Base-by-base conservation (phyloP, 2,329 filamentous ascomycete genomes). In the Purpureocillium lavendulum region DNA sequence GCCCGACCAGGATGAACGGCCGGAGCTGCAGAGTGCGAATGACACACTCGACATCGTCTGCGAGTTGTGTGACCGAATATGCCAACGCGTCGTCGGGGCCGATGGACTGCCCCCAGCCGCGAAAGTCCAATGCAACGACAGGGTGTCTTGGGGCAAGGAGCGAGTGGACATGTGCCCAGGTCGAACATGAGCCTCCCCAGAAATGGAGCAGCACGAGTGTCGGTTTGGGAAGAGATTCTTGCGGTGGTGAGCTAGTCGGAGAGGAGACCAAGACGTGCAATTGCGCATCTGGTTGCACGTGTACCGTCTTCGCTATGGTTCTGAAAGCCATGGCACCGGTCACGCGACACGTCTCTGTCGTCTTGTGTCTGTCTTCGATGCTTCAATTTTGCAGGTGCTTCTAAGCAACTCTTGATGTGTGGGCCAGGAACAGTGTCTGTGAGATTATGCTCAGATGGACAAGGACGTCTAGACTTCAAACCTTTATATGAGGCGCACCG, bases 161-260 rank as follows among this genome's bases (percentile, higher is more conserved):
- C 2, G 34, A n/a, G 8, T 31, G 33, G 9, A 40, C 29, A 5
- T 28, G 11, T 3, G 38, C 36, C 43, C 43, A 45, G 10, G 40
- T 45, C 12, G 32, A 33, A 4, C 29, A 31, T 3, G 38, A 45
- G 2, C 43, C 40, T 18, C 43, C 43, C 40, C 43, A 45, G n/a
- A 40, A 45, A 35, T 45, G 43, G 10, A 45, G 43, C 13, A 45
- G 40, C 10, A 45, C 33, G 21, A 45, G 12, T 26, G 40, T 38
- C 4, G 26, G n/a, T 10, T 28, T 29, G 3, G 15, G 13, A 12
- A 26, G 26, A 12, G 15, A 13, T n/a, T 12, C 18, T 17, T 16
- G 24, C 18, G 2, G 12, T 16, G 8, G 34, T 14, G 10, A n/a
- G 14, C 7, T 9, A 26, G 15, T 13, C 7, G 38, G 38, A 12